These are phyloP conservation scores for Blastobotrys persicus DNA, from an alignment of 1,139 yeast genomes.

Conservation along the genomic window DNA sequence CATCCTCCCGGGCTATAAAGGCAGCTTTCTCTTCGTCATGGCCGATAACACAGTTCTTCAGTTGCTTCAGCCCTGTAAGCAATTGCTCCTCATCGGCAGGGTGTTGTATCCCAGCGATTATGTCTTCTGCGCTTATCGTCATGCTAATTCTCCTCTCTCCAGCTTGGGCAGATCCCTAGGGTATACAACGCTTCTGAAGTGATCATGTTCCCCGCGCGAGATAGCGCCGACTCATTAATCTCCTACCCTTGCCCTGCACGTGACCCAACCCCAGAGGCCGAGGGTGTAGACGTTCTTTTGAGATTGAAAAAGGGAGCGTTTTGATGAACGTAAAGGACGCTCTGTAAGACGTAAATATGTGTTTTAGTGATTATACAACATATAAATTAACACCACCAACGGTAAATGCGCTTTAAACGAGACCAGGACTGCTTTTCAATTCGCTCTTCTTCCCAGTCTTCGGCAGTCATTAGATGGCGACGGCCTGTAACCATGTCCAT, in stretches of 20 bases:
- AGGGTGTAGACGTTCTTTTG: too few species aligned
- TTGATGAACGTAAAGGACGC: too few species aligned
- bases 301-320: too few species aligned
- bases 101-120: neutral
- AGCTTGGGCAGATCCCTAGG: neutral
- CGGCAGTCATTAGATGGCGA: conserved; percentile 29
- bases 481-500: conserved; percentile 53
- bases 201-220: too few species aligned
- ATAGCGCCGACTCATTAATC: too few species aligned
- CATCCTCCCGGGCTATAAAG: conserved; percentile 23
- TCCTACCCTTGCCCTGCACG: neutral
- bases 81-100: conserved; percentile 2
- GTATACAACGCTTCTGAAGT: too few species aligned
- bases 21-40: conserved; percentile 35
- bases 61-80: conserved; percentile 26
- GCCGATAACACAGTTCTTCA: conserved; percentile 39
- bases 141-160: neutral
- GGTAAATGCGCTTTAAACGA: neutral
- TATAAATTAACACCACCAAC: conserved; percentile 2
- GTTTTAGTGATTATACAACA: conserved; percentile 1
- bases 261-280: neutral
- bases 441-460: conserved; percentile 7
- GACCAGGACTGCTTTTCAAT: conserved; percentile 1
- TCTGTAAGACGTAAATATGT: too few species aligned
- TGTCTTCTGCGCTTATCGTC: conserved; percentile 7